phyloP scores from a whole-genome alignment of 2,329 filamentous ascomycete species.

The Albifimbria verrucaria region DNA sequence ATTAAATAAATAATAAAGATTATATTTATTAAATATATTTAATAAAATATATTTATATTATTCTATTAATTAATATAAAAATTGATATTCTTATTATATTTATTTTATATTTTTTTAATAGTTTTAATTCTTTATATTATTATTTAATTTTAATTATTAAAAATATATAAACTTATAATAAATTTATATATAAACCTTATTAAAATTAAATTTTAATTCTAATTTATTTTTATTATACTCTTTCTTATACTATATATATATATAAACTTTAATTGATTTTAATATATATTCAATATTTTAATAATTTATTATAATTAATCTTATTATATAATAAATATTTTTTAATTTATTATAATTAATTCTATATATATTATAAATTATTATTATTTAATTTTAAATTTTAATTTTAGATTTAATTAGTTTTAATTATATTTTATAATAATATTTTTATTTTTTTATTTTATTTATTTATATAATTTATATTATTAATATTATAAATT shows the following conservation, averaged over 20 bases:
- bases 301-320: no score
- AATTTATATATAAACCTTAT: slow-evolving; percentile 1
- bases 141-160: neutral
- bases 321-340: neutral
- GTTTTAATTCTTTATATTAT: neutral
- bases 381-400: neutral
- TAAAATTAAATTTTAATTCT: neutral
- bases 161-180: slow-evolving; percentile 1
- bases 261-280: slow-evolving; percentile 3
- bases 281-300: slow-evolving; percentile 1
- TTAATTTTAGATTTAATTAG: no score
- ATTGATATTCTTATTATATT: neutral
- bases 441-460: slow-evolving; percentile 3
- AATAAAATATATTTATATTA: slow-evolving; percentile 1
- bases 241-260: slow-evolving; percentile 3
- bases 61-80: neutral
- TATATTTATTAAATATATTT: slow-evolving; percentile 2
- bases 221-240: no score
- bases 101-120: slow-evolving; percentile 3
- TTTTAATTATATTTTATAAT: no score
- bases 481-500: slow-evolving; percentile 1
- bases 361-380: no score
- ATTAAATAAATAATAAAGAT: neutral
- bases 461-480: neutral
- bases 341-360: no score